Evolutionary conservation across 352 stramenopile genomes (phyloP).

Genomic region (Globisporangium perplexum): DNA sequence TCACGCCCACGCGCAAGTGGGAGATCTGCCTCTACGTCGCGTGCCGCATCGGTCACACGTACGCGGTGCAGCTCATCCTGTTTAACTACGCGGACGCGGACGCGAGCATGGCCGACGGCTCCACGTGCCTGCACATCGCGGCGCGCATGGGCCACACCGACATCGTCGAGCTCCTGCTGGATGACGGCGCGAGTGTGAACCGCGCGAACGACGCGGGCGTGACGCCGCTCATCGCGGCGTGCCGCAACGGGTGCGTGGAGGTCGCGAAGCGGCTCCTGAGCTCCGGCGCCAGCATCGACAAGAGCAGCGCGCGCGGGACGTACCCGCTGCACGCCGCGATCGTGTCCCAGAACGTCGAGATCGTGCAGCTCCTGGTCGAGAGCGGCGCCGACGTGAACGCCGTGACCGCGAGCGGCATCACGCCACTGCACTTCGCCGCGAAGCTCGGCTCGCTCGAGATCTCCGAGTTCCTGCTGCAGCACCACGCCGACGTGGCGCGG

Average conservation of each 20-base stretch:
- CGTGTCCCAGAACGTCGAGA: conserved; percentile 55
- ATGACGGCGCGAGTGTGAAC: conserved; percentile 64
- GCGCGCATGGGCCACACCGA: conserved; percentile 60
- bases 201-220: conserved; percentile 50
- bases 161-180: conserved; percentile 55
- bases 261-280: conserved; percentile 50
- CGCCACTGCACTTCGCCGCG: conserved; percentile 72
- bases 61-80: conserved; percentile 66
- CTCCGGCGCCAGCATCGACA: conserved; percentile 34
- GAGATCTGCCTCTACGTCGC: conserved; percentile 70
- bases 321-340: conserved; percentile 63
- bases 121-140: conserved; percentile 68
- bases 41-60: conserved; percentile 66
- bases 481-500: conserved; percentile 57
- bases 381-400: conserved; percentile 62
- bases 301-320: conserved; percentile 45
- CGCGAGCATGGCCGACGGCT: conserved; percentile 50
- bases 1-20: conserved; percentile 53
- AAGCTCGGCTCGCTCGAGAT: conserved; percentile 57
- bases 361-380: conserved; percentile 64
- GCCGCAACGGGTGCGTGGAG: conserved; percentile 52
- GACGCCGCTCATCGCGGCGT: conserved; percentile 67
- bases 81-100: conserved; percentile 71
- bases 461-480: conserved; percentile 55
- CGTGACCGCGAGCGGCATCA: conserved; percentile 60